Base-by-base conservation (phyloP, 768 basidiomycete genomes). In the Stropharia rugosoannulata region DNA sequence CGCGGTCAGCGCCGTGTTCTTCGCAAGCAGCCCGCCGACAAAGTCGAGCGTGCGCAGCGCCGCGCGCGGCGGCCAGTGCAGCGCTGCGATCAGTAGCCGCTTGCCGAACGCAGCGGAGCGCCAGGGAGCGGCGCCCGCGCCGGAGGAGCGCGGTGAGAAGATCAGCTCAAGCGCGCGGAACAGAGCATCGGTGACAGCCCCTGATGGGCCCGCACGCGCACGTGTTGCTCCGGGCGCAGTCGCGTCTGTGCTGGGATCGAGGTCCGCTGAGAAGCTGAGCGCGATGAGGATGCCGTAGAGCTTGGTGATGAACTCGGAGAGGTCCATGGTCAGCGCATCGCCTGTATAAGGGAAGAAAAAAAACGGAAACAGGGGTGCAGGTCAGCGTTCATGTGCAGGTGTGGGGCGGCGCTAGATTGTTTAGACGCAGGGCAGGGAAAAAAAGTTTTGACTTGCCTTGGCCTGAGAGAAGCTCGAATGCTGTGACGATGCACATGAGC, bases 251-350 rank as follows among this genome's bases (percentile, higher is more conserved):
- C 42, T 55, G 57, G 43, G 45, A 54, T 94, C 91, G 58, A 92
- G 75, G 58, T 84, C 82, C 8, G 81, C 76, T 62, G 82, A 74
- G 56, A 90, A 70, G 51, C 86, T 84, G 62, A 96, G 75, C 4
- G 89, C 83, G 9, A 88, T 78, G 61, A 99, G 84, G 60, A 95
- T 80, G 18, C 84, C 77, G 75, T 96, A 98, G 8, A 99, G 81
- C 22, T 84, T 81, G 49, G 86, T 81, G 68, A 93, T 81, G 67
- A 98, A 98, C 64, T 95, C 96, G 64, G 76, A 80, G 52, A 98
- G 80, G 78, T 98, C 97, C 66, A 99, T 92, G 65, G 94, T 95
- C 62, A 99, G 80, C n/a, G 96, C 93, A 75, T 99, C 97, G 56
- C 95, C 94, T 96, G 67, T 54, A 55, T 50, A 49, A 39, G 43